Conservation (phyloP, 1,284 basidiomycete species). For the Microbotryomycetes sp. region DNA sequence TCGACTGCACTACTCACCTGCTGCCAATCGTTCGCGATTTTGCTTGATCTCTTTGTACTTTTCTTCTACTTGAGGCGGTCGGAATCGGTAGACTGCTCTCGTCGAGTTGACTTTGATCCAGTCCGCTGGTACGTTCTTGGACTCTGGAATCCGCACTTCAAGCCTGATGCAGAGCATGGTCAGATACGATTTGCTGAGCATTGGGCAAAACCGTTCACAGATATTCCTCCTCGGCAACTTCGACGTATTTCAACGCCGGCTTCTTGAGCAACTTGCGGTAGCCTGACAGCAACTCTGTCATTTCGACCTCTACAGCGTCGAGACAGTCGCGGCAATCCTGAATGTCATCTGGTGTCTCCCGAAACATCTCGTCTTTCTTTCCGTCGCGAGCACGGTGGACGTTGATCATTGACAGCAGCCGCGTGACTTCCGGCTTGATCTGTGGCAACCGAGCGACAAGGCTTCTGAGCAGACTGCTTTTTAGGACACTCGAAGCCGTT, state of each 20-base stretch:
- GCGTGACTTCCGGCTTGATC: conserved; percentile 52
- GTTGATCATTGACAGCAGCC: conserved; percentile 45
- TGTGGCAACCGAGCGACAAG: conserved; percentile 63
- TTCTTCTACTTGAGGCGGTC: conserved; percentile 59
- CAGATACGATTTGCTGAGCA: not conserved
- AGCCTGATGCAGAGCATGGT: conserved; percentile 55
- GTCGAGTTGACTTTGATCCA: conserved; percentile 79
- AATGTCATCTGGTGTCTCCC: conserved; percentile 29
- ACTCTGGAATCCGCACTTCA: conserved; percentile 66
- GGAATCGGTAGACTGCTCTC: conserved; percentile 67
- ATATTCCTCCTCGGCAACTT: conserved; percentile 46
- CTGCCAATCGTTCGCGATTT: conserved; percentile 64
- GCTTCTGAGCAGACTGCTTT: conserved; percentile 60
- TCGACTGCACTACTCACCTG: no score
- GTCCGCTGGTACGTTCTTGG: conserved; percentile 62
- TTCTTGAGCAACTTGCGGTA: conserved; percentile 65
- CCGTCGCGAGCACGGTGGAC: conserved; percentile 61
- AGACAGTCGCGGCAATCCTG: conserved; percentile 47
- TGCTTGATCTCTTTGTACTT: conserved; percentile 69
- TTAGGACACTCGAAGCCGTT: conserved; percentile 47
- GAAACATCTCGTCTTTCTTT: conserved; percentile 61
- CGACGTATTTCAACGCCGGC: conserved; percentile 68
- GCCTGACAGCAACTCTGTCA: conserved; percentile 65
- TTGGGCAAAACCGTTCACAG: conserved; percentile 31
- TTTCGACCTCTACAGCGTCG: conserved; percentile 59